Conservation (phyloP, 148 eudicot genomes). For the Rhododendron molle region DNA sequence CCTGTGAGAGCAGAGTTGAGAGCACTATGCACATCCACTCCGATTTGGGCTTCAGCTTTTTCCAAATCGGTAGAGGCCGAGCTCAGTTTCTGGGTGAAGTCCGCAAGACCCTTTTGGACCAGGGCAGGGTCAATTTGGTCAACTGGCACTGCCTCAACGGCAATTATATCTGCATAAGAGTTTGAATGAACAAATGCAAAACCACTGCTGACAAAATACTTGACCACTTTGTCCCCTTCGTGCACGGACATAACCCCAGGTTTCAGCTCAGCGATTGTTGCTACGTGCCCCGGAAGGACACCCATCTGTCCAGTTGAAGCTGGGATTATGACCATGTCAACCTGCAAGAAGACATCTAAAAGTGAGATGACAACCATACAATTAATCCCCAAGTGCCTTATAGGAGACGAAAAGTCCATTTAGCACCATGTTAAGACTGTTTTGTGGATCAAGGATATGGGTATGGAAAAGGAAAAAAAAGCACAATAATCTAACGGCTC, state of each 20-base stretch:
- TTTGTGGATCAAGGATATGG: not conserved
- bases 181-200: conserved; percentile 75
- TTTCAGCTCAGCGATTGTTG: conserved; percentile 71
- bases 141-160: conserved; percentile 77
- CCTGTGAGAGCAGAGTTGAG: conserved; percentile 63
- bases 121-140: conserved; percentile 66
- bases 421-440: not conserved
- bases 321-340: conserved; percentile 77
- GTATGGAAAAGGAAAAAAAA: not conserved
- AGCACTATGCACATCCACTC: conserved; percentile 79
- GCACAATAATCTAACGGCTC: not conserved
- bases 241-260: conserved; percentile 74
- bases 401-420: not conserved
- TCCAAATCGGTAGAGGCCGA: conserved; percentile 80
- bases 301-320: conserved; percentile 85
- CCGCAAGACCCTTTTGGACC: conserved; percentile 76
- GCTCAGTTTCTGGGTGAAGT: conserved; percentile 75
- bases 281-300: conserved; percentile 70
- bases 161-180: conserved; percentile 71
- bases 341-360: conserved; percentile 33
- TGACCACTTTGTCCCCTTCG: conserved; percentile 56
- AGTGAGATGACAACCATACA: conserved; percentile 1
- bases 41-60: conserved; percentile 92
- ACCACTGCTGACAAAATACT: conserved; percentile 75
- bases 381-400: not conserved